A percentile compares a stretch with the other conserved stretches of the same genome.
phyloP scores from a whole-genome alignment of 2,329 filamentous ascomycete species.

The Canariomyces notabilis region DNA sequence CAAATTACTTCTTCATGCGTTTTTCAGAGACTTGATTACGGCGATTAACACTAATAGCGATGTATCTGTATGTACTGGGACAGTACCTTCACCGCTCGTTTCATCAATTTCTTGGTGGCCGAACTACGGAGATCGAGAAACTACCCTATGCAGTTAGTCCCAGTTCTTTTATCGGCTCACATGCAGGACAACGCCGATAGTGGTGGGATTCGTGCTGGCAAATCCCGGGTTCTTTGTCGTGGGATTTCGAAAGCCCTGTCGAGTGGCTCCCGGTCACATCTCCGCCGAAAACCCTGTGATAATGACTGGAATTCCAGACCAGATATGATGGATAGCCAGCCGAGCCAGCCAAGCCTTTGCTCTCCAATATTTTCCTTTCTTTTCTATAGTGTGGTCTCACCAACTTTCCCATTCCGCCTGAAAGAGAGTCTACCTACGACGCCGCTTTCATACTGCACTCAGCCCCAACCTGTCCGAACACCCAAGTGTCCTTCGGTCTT shows the following conservation, averaged over 20 bases:
- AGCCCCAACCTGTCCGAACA: slow-evolving; percentile 9
- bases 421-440: background rate
- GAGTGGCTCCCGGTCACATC: background rate
- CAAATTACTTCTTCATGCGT: too few relatives aligned
- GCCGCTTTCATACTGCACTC: slow-evolving; percentile 4
- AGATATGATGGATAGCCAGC: background rate
- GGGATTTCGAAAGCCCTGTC: background rate
- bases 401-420: background rate
- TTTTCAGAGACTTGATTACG: too few relatives aligned
- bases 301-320: background rate
- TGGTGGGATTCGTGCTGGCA: too few relatives aligned
- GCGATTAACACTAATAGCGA: too few relatives aligned
- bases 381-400: background rate
- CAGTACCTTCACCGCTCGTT: too few relatives aligned
- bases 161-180: too few relatives aligned
- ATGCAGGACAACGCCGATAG: too few relatives aligned
- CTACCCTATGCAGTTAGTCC: too few relatives aligned
- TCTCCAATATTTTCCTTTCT: background rate
- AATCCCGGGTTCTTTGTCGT: background rate
- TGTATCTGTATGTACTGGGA: too few relatives aligned
- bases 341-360: background rate
- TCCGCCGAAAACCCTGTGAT: background rate
- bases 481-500: slow-evolving; percentile 6
- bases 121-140: too few relatives aligned
- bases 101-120: too few relatives aligned